A percentile compares a stretch with the other conserved stretches of the same genome.
These are phyloP conservation scores for Vanrija humicola DNA, from an alignment of 1,284 basidiomycete genomes.

Conservation along the genomic window DNA sequence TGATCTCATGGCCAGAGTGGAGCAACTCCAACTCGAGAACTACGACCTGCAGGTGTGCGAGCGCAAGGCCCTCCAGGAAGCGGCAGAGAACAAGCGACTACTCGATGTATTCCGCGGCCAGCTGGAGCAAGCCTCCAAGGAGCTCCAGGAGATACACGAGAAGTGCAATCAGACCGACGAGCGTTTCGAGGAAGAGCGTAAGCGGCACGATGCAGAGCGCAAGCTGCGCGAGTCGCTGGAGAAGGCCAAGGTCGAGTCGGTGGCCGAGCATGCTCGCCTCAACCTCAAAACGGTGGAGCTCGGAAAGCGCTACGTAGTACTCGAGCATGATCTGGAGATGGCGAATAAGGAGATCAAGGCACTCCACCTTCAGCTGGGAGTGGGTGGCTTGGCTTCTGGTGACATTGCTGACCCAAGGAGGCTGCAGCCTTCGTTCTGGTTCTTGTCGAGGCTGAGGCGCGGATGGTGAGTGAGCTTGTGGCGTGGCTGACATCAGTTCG, in stretches of 20 bases:
- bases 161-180: background rate
- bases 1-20: background rate
- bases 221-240: background rate
- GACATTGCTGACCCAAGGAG: background rate
- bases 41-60: background rate
- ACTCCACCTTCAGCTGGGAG: conserved; percentile 45
- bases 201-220: background rate
- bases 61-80: background rate
- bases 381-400: background rate
- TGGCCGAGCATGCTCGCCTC: background rate
- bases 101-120: background rate
- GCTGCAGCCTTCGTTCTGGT: conserved; percentile 13
- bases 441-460: conserved; percentile 24
- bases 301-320: background rate
- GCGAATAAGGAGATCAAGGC: conserved; percentile 46
- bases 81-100: background rate
- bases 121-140: background rate
- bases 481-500: conserved; percentile 16
- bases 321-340: conserved; percentile 28
- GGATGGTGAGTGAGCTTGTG: conserved; percentile 18
- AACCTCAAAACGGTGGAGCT: background rate
- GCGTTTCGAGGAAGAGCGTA: background rate
- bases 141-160: background rate
- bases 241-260: background rate
- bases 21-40: conserved; percentile 1